Evolutionary conservation across 176 grass and related monocot species (phyloP).

Genomic region (Bolboschoenus planiculmis): DNA sequence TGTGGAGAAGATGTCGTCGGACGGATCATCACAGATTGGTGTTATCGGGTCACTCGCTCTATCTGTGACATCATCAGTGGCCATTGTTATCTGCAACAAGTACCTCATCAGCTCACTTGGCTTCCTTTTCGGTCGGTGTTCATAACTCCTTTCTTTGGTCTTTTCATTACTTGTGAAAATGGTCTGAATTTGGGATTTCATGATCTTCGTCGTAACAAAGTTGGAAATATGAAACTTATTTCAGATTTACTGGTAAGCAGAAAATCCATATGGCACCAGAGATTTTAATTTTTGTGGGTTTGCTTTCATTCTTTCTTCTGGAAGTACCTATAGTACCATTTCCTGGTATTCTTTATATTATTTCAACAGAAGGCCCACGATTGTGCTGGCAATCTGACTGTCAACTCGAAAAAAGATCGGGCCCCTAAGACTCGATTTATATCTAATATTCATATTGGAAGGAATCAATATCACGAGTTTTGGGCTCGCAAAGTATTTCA

Average conservation of each 20-base stretch:
- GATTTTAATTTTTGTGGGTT: not conserved
- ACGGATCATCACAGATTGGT: slow-evolving; percentile 27
- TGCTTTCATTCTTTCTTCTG: not conserved
- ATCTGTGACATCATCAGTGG: slow-evolving; percentile 70
- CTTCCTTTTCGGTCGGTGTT: slow-evolving; percentile 66
- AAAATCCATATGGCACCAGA: not conserved
- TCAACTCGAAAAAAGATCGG: not conserved
- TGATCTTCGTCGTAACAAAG: not conserved
- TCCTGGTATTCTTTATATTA: not conserved
- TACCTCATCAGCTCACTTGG: slow-evolving; percentile 78
- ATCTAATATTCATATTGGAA: not conserved
- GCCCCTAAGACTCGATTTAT: not conserved
- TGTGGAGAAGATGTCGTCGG: slow-evolving; percentile 41
- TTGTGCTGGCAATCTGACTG: not conserved
- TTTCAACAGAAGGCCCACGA: not conserved
- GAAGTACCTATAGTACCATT: not conserved
- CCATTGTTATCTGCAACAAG: slow-evolving; percentile 95
- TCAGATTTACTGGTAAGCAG: not conserved
- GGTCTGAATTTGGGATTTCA: not conserved
- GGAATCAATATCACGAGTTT: not conserved
- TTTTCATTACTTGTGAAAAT: not conserved
- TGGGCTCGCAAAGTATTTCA: not conserved
- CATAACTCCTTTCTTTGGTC: not conserved
- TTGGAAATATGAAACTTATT: not conserved
- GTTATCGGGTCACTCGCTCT: slow-evolving; percentile 56